These are phyloP conservation scores for Penicillium odoratum DNA, from an alignment of 495 filamentous ascomycete genomes.

Conservation along the genomic window DNA sequence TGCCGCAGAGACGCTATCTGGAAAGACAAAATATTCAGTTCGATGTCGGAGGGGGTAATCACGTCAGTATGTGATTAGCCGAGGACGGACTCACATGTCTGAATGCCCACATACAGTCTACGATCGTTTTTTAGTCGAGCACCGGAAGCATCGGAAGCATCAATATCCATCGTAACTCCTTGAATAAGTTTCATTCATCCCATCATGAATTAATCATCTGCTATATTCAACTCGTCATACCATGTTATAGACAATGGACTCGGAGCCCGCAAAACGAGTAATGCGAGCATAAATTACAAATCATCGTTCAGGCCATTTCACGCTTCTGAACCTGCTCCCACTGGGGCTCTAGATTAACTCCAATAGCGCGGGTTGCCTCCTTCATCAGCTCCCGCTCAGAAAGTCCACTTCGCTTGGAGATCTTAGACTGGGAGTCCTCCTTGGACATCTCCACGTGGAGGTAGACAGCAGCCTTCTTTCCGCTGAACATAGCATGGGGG, in stretches of 20 bases:
- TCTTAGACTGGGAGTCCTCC: conserved; percentile 34
- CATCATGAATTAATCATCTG: background rate
- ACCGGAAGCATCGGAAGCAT: background rate
- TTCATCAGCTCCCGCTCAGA: conserved; percentile 28
- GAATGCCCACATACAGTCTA: background rate
- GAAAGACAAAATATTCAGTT: background rate
- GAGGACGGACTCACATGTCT: background rate
- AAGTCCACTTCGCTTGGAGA: conserved; percentile 31
- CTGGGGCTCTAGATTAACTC: conserved; percentile 31
- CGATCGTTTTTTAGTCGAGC: background rate
- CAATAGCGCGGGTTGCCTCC: conserved; percentile 34
- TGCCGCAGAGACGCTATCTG: background rate
- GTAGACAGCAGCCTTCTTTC: conserved; percentile 56
- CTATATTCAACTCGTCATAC: background rate
- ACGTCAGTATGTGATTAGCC: background rate
- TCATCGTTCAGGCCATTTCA: background rate
- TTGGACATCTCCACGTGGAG: conserved; percentile 47
- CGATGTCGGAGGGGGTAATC: background rate
- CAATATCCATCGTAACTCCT: background rate
- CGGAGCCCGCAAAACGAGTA: background rate
- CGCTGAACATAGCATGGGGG: conserved; percentile 59
- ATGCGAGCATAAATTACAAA: background rate
- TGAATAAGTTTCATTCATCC: background rate
- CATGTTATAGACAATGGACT: background rate
- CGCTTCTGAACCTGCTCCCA: conserved; percentile 11